Evolutionary conservation across 495 filamentous ascomycete species (phyloP).

Genomic region (Ascodesmis nigricans): DNA sequence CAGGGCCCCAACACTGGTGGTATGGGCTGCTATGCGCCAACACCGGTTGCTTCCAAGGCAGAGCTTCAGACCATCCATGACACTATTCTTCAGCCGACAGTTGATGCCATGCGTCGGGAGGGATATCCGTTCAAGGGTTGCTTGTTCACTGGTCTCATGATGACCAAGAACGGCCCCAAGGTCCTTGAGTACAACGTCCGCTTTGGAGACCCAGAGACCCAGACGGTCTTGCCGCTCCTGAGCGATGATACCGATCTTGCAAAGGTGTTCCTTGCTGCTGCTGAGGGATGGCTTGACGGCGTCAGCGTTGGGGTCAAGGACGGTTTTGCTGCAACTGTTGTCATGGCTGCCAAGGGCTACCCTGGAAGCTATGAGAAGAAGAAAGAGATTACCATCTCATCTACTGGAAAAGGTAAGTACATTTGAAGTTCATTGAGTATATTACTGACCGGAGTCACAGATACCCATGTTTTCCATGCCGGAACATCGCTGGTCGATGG

Average conservation of each 20-base stretch:
- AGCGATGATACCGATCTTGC: slow-evolving; percentile 65
- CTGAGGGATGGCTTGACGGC: slow-evolving; percentile 46
- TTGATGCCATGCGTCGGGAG: slow-evolving; percentile 70
- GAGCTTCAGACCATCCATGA: slow-evolving; percentile 56
- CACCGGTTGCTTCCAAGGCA: slow-evolving; percentile 52
- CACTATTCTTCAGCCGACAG: slow-evolving; percentile 69
- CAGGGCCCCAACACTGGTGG: slow-evolving; percentile 86
- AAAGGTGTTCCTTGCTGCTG: slow-evolving; percentile 73
- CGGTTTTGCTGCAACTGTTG: slow-evolving; percentile 65
- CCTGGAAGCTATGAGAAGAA: slow-evolving; percentile 74
- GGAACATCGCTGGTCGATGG: slow-evolving; percentile 48
- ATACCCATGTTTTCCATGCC: slow-evolving; percentile 72
- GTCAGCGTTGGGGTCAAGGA: slow-evolving; percentile 43
- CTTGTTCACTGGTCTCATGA: slow-evolving; percentile 91
- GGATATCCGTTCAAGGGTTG: slow-evolving; percentile 60
- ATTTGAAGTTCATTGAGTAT: slow-evolving; percentile 1
- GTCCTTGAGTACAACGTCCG: slow-evolving; percentile 92
- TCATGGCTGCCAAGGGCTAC: slow-evolving; percentile 88
- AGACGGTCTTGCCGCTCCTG: slow-evolving; percentile 71
- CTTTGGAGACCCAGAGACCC: slow-evolving; percentile 89
- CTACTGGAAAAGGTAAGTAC: slow-evolving; percentile 27
- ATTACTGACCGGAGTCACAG: slow-evolving; percentile 16
- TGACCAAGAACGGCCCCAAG: slow-evolving; percentile 69
- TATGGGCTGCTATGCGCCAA: slow-evolving; percentile 94
- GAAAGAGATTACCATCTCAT: slow-evolving; percentile 41